Conservation (phyloP, 2,329 filamentous ascomycete species). For the Xylariaceae sp. region DNA sequence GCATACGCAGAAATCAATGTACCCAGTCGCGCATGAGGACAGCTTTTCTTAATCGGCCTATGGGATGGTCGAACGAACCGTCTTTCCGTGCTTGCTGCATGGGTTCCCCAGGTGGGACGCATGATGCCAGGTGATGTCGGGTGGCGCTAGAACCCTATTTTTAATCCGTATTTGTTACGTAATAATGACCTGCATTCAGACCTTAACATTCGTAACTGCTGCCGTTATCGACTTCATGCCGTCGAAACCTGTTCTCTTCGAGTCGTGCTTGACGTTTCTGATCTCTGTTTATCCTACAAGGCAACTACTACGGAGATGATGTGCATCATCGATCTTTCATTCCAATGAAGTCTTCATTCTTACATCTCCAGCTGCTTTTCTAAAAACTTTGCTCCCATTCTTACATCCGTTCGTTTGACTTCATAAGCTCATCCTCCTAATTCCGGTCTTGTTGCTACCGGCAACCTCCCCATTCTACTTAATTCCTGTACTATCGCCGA, state of each 20-base stretch:
- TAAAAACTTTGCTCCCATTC: constrained; percentile 7
- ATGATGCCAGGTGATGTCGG: not conserved
- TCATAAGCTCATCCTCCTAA: constrained; percentile 11
- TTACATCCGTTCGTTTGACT: constrained; percentile 2
- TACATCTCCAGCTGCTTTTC: not conserved
- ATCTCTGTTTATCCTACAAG: too few species aligned
- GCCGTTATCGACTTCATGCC: not conserved
- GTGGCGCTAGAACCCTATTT: not conserved
- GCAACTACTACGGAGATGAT: too few species aligned
- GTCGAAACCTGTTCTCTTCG: too few species aligned
- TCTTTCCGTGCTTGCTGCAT: too few species aligned
- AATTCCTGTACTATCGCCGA: constrained; percentile 21
- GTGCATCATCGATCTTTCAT: too few species aligned
- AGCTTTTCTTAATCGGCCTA: constrained; percentile 19
- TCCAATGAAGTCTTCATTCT: too few species aligned
- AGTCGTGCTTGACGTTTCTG: too few species aligned
- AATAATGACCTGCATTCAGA: not conserved
- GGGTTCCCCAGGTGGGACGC: too few species aligned
- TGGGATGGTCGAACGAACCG: not conserved
- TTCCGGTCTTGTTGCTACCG: constrained; percentile 1
- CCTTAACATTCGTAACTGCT: not conserved
- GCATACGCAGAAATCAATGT: not conserved
- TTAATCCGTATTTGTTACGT: not conserved
- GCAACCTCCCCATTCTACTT: constrained; percentile 19
- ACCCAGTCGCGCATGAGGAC: constrained; percentile 15